phyloP scores from a whole-genome alignment of 441 rosid species.

The Breynia disticha region DNA sequence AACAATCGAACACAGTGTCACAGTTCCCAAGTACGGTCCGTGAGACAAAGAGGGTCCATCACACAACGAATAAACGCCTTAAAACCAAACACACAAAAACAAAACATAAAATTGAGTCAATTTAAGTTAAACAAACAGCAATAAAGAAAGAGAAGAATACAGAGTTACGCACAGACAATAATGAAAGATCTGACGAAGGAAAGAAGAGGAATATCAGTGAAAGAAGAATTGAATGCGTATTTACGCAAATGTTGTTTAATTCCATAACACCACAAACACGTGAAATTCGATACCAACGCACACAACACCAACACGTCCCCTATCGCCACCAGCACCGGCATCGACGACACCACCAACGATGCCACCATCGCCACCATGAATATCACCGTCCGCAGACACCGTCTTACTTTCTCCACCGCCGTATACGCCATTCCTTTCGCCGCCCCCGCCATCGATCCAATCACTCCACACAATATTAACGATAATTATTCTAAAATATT shows the following conservation, averaged over 20 bases:
- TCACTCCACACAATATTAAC: background rate
- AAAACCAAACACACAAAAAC: slow-evolving; percentile 4
- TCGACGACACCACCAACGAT: slow-evolving; percentile 72
- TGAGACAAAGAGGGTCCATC: slow-evolving; percentile 65
- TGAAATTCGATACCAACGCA: slow-evolving; percentile 54
- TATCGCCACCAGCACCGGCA: slow-evolving; percentile 69
- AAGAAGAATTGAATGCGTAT: slow-evolving; percentile 64
- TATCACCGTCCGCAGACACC: slow-evolving; percentile 58
- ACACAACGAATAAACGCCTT: slow-evolving; percentile 73
- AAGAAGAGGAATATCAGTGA: slow-evolving; percentile 70
- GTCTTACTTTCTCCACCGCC: slow-evolving; percentile 56
- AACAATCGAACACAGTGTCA: slow-evolving; percentile 52
- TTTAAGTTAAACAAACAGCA: too few relatives aligned
- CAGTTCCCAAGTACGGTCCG: slow-evolving; percentile 79
- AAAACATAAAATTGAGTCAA: too few relatives aligned
- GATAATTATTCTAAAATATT: too few relatives aligned
- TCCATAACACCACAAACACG: slow-evolving; percentile 60
- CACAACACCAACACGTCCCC: slow-evolving; percentile 57
- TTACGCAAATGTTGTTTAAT: slow-evolving; percentile 41
- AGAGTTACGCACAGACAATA: slow-evolving; percentile 39
- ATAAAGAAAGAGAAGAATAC: background rate
- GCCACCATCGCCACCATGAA: slow-evolving; percentile 86
- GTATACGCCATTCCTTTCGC: slow-evolving; percentile 24
- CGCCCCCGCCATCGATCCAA: slow-evolving; percentile 16
- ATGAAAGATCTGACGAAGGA: slow-evolving; percentile 70